Evolutionary conservation across 805 yeast species (phyloP), one percentile per base, ranked within the genome.

Genomic region (Groenewaldozyma tartarivorans): DNA sequence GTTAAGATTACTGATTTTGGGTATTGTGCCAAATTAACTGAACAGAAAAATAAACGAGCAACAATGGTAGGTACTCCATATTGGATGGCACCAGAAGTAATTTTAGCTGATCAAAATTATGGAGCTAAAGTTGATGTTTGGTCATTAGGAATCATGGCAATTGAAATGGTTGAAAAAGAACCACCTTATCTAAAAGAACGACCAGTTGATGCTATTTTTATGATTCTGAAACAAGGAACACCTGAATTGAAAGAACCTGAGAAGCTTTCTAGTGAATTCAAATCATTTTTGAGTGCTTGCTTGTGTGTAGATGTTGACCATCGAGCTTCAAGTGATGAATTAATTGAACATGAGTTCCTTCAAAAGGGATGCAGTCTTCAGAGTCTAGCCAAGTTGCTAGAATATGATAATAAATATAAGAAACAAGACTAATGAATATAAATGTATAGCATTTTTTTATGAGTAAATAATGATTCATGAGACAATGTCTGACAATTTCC

Each of bases 1-100:
- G 86, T 92, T 55, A 92, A 92, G 63, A 70, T 92, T 58, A 92
- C 98, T 0, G 98, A 92, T 64, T 85, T 85, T 60, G 95, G 95
- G 0, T 92, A 90, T 66, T 92, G 98, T 65, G 99, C 98, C 0
- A 94, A 88, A 61, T 71, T 83, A 46, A 83, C 81, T 29, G 94
- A 81, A 49, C 73, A 75, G 41, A 81, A 83, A 49, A 68, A 82
- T 41, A 88, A 90, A 61, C 77, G 99, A 59, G 87, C 95, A 2
- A 92, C 99, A 3, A 86, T 92, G 95, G 92, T 81, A 3, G 92
- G 92, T 4, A 81, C 92, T 1, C 90, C 92, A 6, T 81, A 81
- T 60, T 81, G 92, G 92, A 81, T 81, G 92, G 92, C 92, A 0
- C 92, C 92, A 1, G 92, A 81, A 60, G 87, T 81, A 35, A 87